Evolutionary conservation across 352 stramenopile species (phyloP).

Genomic region (Phytophthora sojae): DNA sequence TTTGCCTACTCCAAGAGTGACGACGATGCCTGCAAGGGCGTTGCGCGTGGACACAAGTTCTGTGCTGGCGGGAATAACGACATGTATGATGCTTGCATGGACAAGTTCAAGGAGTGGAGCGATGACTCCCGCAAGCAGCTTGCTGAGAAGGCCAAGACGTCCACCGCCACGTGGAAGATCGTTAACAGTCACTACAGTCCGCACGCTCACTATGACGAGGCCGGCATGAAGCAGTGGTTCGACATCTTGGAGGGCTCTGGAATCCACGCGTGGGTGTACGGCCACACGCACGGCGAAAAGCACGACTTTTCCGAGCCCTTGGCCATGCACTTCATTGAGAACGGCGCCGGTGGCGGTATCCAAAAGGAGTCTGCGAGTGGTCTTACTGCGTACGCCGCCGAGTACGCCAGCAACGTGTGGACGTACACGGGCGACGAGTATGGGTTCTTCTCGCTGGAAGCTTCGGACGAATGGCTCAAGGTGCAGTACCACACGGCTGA

Average conservation of each 20-base stretch:
- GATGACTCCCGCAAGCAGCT: conserved; percentile 64
- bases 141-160: conserved; percentile 44
- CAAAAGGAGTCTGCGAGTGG: conserved; percentile 14
- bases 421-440: conserved; percentile 59
- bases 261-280: conserved; percentile 59
- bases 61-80: conserved; percentile 51
- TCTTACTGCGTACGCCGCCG: conserved; percentile 38
- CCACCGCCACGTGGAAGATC: conserved; percentile 64
- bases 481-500: conserved; percentile 38
- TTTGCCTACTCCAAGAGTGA: conserved; percentile 62
- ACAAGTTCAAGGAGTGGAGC: conserved; percentile 55
- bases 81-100: conserved; percentile 58
- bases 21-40: conserved; percentile 40
- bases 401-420: conserved; percentile 61
- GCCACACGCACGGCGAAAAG: conserved; percentile 46
- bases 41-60: conserved; percentile 46
- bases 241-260: conserved; percentile 42
- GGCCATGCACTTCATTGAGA: conserved; percentile 9
- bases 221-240: conserved; percentile 59
- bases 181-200: conserved; percentile 52
- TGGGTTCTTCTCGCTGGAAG: conserved; percentile 58
- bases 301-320: conserved; percentile 13
- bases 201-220: conserved; percentile 57
- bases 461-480: conserved; percentile 60
- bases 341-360: conserved; percentile 11